phyloP scores from a whole-genome alignment of 2,329 filamentous ascomycete genomes.

The Arthrobotrys megalospora region DNA sequence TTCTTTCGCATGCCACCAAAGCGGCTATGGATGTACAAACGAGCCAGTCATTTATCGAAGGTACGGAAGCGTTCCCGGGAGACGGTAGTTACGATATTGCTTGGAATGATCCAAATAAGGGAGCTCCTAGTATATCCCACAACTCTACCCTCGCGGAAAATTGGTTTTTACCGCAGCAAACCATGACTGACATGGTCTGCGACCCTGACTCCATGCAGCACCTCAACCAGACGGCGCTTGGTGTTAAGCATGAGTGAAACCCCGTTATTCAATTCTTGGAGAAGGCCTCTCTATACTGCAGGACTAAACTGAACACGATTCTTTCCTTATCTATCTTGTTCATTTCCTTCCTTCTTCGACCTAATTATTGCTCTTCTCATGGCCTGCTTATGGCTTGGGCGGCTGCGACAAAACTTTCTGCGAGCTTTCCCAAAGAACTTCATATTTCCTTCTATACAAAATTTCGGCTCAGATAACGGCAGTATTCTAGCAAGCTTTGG shows the following conservation, averaged over 20 bases:
- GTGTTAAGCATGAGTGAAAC: constrained; percentile 50
- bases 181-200: constrained; percentile 41
- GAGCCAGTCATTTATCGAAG: constrained; percentile 21
- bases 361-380: not conserved
- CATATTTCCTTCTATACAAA: constrained; percentile 15
- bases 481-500: constrained; percentile 23
- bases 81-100: constrained; percentile 43
- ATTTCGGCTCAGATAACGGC: constrained; percentile 13
- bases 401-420: constrained; percentile 15
- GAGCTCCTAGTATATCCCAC: constrained; percentile 24
- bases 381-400: constrained; percentile 12
- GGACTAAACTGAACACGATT: constrained; percentile 9
- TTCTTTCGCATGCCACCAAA: constrained; percentile 37
- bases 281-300: not conserved
- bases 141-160: constrained; percentile 37
- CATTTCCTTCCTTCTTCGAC: not conserved
- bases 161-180: constrained; percentile 57
- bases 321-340: not conserved
- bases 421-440: not conserved
- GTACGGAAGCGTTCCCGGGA: constrained; percentile 25
- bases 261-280: not conserved
- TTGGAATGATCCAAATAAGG: constrained; percentile 43
- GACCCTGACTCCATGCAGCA: constrained; percentile 48
- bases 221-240: constrained; percentile 47
- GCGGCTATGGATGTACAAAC: constrained; percentile 42